Percentiles rank a stretch among this genome's conserved stretches.
Conservation (phyloP, 768 basidiomycete genomes). For the Serendipita indica region DNA sequence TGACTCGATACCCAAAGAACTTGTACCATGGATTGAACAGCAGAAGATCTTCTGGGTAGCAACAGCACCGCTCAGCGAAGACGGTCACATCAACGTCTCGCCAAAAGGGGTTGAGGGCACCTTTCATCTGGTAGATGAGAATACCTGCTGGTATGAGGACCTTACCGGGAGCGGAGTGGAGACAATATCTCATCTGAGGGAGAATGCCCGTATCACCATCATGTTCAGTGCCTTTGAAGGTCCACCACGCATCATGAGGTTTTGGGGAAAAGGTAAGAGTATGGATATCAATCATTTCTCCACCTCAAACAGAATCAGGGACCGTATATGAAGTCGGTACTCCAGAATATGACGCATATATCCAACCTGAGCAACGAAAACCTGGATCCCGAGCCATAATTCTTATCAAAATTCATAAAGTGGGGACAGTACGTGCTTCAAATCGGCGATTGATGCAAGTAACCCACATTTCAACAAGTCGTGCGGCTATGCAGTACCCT, state of each 20-base stretch:
- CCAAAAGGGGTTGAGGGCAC: constrained; percentile 39
- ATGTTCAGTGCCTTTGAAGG: constrained; percentile 49
- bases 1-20: constrained; percentile 38
- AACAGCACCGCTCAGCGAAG: constrained; percentile 39
- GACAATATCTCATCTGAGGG: constrained; percentile 45
- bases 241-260: constrained; percentile 39
- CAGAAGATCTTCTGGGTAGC: constrained; percentile 65
- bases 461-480: constrained; percentile 30
- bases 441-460: not conserved
- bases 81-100: constrained; percentile 52
- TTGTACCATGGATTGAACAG: constrained; percentile 40
- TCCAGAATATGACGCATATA: constrained; percentile 39
- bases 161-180: constrained; percentile 51
- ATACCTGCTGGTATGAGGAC: constrained; percentile 59
- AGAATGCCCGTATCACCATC: constrained; percentile 47
- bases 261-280: constrained; percentile 41
- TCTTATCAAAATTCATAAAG: constrained; percentile 44
- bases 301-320: constrained; percentile 24
- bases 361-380: constrained; percentile 32
- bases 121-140: constrained; percentile 42
- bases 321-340: constrained; percentile 48
- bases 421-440: constrained; percentile 28
- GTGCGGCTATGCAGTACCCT: constrained; percentile 51
- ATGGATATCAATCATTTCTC: not conserved
- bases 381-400: constrained; percentile 48